phyloP scores from a whole-genome alignment of 2,329 filamentous ascomycete species.

The Colletotrichum sp. region DNA sequence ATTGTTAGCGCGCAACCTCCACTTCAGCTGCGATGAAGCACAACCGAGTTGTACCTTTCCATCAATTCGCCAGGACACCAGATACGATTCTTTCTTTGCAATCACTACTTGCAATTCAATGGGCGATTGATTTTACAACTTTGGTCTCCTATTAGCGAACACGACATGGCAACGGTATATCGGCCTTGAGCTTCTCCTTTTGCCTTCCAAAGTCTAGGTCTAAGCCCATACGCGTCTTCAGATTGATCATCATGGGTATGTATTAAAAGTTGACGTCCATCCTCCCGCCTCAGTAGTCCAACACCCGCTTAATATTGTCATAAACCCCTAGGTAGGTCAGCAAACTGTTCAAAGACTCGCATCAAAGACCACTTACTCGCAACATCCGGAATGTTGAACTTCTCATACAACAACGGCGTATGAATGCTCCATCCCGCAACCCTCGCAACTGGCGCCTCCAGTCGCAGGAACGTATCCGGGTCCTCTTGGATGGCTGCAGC shows the following conservation, averaged over 20 bases:
- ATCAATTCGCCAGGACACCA: background rate
- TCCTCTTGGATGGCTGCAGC: conserved; percentile 88
- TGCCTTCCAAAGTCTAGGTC: background rate
- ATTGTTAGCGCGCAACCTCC: conserved; percentile 17
- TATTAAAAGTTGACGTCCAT: background rate
- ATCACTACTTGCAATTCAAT: background rate
- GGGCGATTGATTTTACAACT: background rate
- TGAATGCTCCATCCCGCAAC: conserved; percentile 93
- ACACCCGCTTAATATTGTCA: conserved; percentile 69
- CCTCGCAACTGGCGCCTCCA: conserved; percentile 85
- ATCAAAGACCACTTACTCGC: conserved; percentile 67
- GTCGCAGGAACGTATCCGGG: conserved; percentile 72
- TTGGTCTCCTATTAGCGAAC: background rate
- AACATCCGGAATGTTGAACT: conserved; percentile 83
- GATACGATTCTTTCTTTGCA: background rate
- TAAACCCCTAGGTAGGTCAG: conserved; percentile 64
- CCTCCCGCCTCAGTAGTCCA: conserved; percentile 59
- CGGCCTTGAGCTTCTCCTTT: background rate
- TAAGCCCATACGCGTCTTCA: background rate
- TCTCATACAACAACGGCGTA: conserved; percentile 79
- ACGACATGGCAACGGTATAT: background rate
- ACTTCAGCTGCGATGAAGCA: background rate
- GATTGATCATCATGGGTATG: conserved; percentile 5
- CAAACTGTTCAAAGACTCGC: background rate
- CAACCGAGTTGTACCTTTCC: background rate